Conservation (phyloP, 2,329 filamentous ascomycete genomes). For the Didymella lethalis region DNA sequence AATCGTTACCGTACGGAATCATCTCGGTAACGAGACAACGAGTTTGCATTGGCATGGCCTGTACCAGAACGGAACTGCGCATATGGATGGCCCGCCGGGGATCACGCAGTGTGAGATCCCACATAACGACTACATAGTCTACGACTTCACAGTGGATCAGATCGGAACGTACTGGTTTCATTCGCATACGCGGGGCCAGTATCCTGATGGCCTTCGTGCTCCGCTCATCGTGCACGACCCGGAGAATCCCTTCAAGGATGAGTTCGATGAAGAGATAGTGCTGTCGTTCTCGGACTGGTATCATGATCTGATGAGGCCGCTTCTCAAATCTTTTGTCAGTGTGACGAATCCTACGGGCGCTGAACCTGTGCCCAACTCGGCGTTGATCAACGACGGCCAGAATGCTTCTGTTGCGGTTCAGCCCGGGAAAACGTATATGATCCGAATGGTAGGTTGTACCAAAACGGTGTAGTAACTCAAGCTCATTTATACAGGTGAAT, state of each 20-base stretch:
- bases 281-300: slow-evolving; percentile 76
- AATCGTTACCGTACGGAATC: slow-evolving; percentile 71
- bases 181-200: slow-evolving; percentile 66
- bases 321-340: slow-evolving; percentile 54
- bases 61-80: slow-evolving; percentile 75
- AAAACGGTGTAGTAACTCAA: not conserved
- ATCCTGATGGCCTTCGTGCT: slow-evolving; percentile 71
- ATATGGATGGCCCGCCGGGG: slow-evolving; percentile 74
- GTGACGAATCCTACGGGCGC: slow-evolving; percentile 60
- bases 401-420: slow-evolving; percentile 53
- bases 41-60: slow-evolving; percentile 79
- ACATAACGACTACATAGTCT: slow-evolving; percentile 68
- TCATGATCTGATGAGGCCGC: slow-evolving; percentile 57
- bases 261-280: slow-evolving; percentile 66
- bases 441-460: slow-evolving; percentile 62
- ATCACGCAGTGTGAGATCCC: slow-evolving; percentile 66
- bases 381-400: slow-evolving; percentile 68
- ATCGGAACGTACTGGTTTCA: slow-evolving; percentile 70
- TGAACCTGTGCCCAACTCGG: slow-evolving; percentile 70
- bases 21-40: slow-evolving; percentile 67
- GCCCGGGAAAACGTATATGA: slow-evolving; percentile 64
- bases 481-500: slow-evolving; percentile 52
- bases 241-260: slow-evolving; percentile 58
- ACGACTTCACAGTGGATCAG: slow-evolving; percentile 57
- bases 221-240: slow-evolving; percentile 69